A percentile compares a stretch with the other conserved stretches of the same genome.
phyloP scores from a whole-genome alignment of 1,284 basidiomycete species.

The Neonothopanus nambi region DNA sequence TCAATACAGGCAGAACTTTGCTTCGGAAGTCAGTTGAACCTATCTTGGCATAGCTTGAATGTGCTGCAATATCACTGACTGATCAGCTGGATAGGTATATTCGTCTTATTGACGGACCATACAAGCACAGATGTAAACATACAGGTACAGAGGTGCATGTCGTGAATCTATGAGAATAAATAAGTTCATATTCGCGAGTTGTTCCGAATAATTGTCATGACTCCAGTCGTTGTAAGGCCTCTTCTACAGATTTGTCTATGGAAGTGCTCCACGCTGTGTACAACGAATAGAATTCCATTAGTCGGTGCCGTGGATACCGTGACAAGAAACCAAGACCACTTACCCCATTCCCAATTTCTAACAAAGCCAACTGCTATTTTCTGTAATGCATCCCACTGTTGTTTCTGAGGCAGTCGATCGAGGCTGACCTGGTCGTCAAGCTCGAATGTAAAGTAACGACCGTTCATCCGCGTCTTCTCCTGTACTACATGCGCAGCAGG shows the following conservation, averaged over 20 bases:
- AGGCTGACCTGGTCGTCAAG: slow-evolving; percentile 33
- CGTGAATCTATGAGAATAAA: too few relatives aligned
- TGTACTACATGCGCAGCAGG: slow-evolving; percentile 37
- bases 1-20: too few relatives aligned
- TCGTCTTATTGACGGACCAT: too few relatives aligned
- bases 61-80: too few relatives aligned
- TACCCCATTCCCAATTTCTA: slow-evolving; percentile 46
- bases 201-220: neutral
- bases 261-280: slow-evolving; percentile 33
- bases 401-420: slow-evolving; percentile 27
- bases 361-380: slow-evolving; percentile 35
- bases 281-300: neutral
- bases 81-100: too few relatives aligned
- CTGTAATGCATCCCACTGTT: slow-evolving; percentile 31
- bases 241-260: slow-evolving; percentile 31
- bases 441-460: slow-evolving; percentile 41
- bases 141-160: too few relatives aligned
- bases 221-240: slow-evolving; percentile 35
- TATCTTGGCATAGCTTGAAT: too few relatives aligned
- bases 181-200: too few relatives aligned
- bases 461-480: slow-evolving; percentile 44
- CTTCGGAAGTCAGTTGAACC: too few relatives aligned
- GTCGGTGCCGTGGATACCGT: neutral
- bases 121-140: too few relatives aligned
- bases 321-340: neutral